A percentile compares a stretch with the other conserved stretches of the same genome.
Evolutionary conservation across 768 basidiomycete genomes (phyloP).

Genomic region (Russula griseocarnosa): DNA sequence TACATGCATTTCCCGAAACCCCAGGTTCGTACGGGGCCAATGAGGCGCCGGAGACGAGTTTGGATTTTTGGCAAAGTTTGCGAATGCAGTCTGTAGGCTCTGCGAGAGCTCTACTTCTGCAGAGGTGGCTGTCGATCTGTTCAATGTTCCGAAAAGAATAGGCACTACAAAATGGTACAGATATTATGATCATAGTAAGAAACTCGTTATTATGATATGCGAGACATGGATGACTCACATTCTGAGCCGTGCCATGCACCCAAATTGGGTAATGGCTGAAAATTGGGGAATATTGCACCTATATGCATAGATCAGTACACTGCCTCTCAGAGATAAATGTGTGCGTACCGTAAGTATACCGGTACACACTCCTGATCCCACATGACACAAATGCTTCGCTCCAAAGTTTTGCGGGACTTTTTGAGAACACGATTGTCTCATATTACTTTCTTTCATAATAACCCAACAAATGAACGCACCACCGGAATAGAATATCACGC

Average conservation of each 20-base stretch:
- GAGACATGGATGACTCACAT: conserved; percentile 1
- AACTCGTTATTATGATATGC: neutral
- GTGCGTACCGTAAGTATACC: conserved; percentile 13
- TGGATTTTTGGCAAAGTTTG: conserved; percentile 18
- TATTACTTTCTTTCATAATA: no score
- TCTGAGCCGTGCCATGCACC: neutral
- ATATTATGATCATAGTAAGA: neutral
- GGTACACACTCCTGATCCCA: conserved; percentile 13
- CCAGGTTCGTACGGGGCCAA: conserved; percentile 14
- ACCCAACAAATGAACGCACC: conserved; percentile 1
- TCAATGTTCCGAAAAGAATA: conserved; percentile 34
- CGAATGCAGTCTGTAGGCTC: conserved; percentile 26
- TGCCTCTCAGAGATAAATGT: neutral
- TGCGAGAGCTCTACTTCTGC: conserved; percentile 30
- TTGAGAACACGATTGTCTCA: no score
- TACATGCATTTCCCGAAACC: neutral
- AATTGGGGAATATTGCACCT: conserved; percentile 11
- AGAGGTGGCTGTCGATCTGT: conserved; percentile 29
- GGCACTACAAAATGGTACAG: conserved; percentile 19
- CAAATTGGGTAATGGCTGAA: neutral
- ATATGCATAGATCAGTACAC: neutral
- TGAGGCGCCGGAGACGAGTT: neutral
- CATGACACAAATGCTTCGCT: conserved; percentile 9
- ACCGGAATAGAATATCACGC: conserved; percentile 13
- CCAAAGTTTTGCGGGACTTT: conserved; percentile 20